Percentiles rank a stretch among this genome's conserved stretches.
Conservation (phyloP, 495 filamentous ascomycete species). For the Penicillium cinerascens region DNA sequence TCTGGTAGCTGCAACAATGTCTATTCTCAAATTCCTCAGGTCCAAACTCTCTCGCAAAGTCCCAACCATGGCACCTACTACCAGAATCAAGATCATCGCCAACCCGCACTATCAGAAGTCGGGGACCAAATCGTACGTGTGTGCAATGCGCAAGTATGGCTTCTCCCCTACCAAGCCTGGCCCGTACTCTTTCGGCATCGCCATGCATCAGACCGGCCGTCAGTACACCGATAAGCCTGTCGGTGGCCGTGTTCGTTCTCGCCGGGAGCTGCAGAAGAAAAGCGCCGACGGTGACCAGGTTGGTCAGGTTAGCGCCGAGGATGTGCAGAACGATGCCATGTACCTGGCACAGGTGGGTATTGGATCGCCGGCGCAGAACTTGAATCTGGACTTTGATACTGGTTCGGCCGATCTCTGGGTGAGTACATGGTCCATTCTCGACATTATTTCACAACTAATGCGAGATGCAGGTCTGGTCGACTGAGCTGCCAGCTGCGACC, state of each 20-base stretch:
- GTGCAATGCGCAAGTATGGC: conserved; percentile 64
- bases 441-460: neutral
- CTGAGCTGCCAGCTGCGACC: conserved; percentile 43
- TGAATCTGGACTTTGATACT: conserved; percentile 73
- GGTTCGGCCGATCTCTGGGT: conserved; percentile 80
- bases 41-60: conserved; percentile 12
- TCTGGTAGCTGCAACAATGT: conserved; percentile 5
- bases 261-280: conserved; percentile 52
- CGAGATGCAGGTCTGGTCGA: conserved; percentile 58
- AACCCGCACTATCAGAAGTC: conserved; percentile 63
- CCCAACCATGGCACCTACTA: conserved; percentile 30
- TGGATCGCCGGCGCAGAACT: conserved; percentile 63
- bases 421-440: conserved; percentile 17
- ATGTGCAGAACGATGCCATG: conserved; percentile 68
- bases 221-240: conserved; percentile 36
- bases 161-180: conserved; percentile 68
- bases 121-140: conserved; percentile 71
- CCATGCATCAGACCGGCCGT: conserved; percentile 45
- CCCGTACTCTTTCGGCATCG: conserved; percentile 55
- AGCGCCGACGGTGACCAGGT: conserved; percentile 31
- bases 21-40: conserved; percentile 14
- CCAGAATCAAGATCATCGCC: conserved; percentile 44
- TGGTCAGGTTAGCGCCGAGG: conserved; percentile 63
- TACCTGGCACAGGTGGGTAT: conserved; percentile 66
- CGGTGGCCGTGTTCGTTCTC: conserved; percentile 44